Percentiles rank a stretch among this genome's conserved stretches.
phyloP scores from a whole-genome alignment of 768 basidiomycete genomes.

The Kwoniella mangroviensis region DNA sequence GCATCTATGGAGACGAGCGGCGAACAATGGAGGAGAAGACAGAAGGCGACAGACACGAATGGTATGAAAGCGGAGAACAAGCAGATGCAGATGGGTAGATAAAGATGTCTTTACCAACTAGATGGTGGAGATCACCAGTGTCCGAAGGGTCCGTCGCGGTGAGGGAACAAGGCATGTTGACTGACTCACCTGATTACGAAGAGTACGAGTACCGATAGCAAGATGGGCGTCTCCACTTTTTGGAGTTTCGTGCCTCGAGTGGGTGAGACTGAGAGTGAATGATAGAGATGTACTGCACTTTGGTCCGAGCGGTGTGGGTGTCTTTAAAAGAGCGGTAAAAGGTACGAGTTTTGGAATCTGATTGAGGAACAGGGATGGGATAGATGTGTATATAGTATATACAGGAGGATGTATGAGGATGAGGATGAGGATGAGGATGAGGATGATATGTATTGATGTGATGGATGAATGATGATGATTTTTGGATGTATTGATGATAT shows the following conservation, averaged over 20 bases:
- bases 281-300: background rate
- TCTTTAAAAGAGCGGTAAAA: no score
- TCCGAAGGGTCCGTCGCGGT: background rate
- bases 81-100: background rate
- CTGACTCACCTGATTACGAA: background rate
- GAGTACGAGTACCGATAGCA: background rate
- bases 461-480: background rate
- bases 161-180: background rate
- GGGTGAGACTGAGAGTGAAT: background rate
- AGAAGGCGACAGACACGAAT: background rate
- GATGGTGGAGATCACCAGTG: no score
- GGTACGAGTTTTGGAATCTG: background rate
- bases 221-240: background rate
- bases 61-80: background rate
- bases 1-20: background rate
- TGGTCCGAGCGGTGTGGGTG: slow-evolving; percentile 11
- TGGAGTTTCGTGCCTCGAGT: background rate
- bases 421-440: background rate
- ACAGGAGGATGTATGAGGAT: background rate
- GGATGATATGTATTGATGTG: background rate
- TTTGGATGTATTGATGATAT: background rate
- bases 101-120: background rate
- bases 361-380: background rate
- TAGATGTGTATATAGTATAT: background rate
- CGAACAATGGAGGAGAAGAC: background rate